A percentile compares a stretch with the other conserved stretches of the same genome.
Conservation (phyloP, 139 green algal species). For the Coelastrella sp. region DNA sequence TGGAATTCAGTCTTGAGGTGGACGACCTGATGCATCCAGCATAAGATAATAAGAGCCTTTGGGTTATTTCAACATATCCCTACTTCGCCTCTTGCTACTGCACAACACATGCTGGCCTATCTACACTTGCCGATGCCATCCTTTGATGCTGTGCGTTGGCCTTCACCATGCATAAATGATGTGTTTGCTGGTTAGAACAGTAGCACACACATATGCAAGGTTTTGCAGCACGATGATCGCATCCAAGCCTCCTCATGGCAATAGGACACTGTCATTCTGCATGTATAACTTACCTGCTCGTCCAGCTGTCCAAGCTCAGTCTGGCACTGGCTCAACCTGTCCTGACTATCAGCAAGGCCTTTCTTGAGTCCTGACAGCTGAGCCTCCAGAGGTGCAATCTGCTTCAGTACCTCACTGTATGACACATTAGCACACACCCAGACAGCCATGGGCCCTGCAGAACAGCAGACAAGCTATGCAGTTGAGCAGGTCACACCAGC, state of each 20-base stretch:
- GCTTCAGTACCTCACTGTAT: conserved; percentile 63
- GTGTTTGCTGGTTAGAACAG: too few relatives aligned
- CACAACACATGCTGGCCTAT: too few relatives aligned
- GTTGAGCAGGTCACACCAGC: not conserved
- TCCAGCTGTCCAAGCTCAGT: conserved; percentile 77
- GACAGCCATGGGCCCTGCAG: conserved; percentile 75
- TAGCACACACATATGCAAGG: too few relatives aligned
- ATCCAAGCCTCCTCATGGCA: not conserved
- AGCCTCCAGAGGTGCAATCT: conserved; percentile 75
- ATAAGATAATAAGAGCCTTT: not conserved
- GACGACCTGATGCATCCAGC: conserved; percentile 51
- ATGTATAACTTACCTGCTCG: conserved; percentile 45
- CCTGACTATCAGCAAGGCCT: conserved; percentile 64
- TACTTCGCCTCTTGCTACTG: too few relatives aligned
- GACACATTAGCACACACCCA: conserved; percentile 81
- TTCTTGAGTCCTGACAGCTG: conserved; percentile 66
- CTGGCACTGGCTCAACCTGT: conserved; percentile 77
- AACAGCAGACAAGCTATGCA: not conserved
- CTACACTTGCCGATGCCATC: too few relatives aligned
- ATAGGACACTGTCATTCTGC: not conserved
- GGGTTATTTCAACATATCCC: not conserved
- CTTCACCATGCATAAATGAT: too few relatives aligned
- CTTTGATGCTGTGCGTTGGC: too few relatives aligned
- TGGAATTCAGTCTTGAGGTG: conserved; percentile 81
- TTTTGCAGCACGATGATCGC: too few relatives aligned